A percentile compares a stretch with the other conserved stretches of the same genome.
Conservation (phyloP, 108 stramenopile species). For the Fistulifera solaris region DNA sequence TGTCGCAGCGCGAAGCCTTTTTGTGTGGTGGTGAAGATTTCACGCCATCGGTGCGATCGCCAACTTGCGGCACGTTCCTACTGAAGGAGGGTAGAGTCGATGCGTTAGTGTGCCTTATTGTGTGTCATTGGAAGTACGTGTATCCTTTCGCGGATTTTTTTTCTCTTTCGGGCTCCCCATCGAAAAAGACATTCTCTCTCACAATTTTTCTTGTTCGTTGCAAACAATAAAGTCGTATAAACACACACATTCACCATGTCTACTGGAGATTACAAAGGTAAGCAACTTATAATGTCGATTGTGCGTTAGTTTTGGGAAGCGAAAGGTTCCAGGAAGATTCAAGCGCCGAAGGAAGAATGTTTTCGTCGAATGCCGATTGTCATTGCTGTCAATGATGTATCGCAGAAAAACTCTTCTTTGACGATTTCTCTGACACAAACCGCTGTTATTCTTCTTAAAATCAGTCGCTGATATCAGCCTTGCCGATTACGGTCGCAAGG, state of each 20-base stretch:
- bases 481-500: conserved; percentile 99
- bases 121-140: no score
- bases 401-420: background rate
- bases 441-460: conserved; percentile 3
- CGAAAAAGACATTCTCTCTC: conserved; percentile 15
- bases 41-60: no score
- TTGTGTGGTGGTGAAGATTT: no score
- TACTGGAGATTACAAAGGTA: conserved; percentile 93
- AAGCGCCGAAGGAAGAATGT: no score
- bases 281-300: no score
- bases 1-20: conserved; percentile 10
- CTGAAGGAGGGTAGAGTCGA: no score
- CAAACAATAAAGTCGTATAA: background rate
- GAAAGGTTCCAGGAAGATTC: no score
- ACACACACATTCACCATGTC: conserved; percentile 62
- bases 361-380: no score
- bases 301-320: no score
- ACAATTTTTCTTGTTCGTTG: background rate
- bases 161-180: conserved; percentile 22
- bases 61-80: no score
- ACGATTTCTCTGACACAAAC: background rate
- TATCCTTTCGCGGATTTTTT: conserved; percentile 11
- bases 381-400: background rate
- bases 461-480: conserved; percentile 97
- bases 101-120: no score